Conservation (phyloP, 495 filamentous ascomycete species). For the Penicillium maclennaniae region DNA sequence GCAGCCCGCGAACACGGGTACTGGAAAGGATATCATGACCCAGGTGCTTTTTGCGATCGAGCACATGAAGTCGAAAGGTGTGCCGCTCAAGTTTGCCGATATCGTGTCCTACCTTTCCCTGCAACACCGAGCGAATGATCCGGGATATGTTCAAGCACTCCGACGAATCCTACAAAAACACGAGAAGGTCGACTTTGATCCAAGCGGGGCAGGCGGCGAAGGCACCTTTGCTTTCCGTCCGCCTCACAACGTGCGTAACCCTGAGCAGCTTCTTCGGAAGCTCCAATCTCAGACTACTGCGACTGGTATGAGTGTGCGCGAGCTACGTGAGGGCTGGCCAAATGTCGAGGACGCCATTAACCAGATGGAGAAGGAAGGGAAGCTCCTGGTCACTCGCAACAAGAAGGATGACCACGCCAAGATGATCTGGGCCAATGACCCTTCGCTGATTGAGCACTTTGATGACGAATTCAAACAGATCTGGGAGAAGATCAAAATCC, state of each 20-base stretch:
- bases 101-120: conserved; percentile 74
- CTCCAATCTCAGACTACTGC: conserved; percentile 80
- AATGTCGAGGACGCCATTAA: conserved; percentile 73
- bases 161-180: conserved; percentile 48
- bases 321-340: conserved; percentile 92
- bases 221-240: conserved; percentile 77
- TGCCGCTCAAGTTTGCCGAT: conserved; percentile 65
- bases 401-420: conserved; percentile 87
- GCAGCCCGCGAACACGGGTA: conserved; percentile 73
- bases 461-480: conserved; percentile 77
- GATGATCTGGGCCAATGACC: conserved; percentile 86
- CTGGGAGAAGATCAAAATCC: conserved; percentile 80
- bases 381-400: conserved; percentile 78
- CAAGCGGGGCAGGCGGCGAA: conserved; percentile 52
- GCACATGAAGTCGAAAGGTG: conserved; percentile 73
- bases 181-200: conserved; percentile 67
- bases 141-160: conserved; percentile 42
- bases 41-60: conserved; percentile 80
- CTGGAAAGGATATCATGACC: conserved; percentile 74
- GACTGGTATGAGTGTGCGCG: conserved; percentile 73
- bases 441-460: conserved; percentile 67
- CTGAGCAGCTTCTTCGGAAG: conserved; percentile 70
- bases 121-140: conserved; percentile 47
- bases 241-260: conserved; percentile 69
- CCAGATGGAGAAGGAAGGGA: conserved; percentile 70